Evolutionary conservation across 2,329 filamentous ascomycete species (phyloP).

Genomic region (Colletotrichum orchidophilum): DNA sequence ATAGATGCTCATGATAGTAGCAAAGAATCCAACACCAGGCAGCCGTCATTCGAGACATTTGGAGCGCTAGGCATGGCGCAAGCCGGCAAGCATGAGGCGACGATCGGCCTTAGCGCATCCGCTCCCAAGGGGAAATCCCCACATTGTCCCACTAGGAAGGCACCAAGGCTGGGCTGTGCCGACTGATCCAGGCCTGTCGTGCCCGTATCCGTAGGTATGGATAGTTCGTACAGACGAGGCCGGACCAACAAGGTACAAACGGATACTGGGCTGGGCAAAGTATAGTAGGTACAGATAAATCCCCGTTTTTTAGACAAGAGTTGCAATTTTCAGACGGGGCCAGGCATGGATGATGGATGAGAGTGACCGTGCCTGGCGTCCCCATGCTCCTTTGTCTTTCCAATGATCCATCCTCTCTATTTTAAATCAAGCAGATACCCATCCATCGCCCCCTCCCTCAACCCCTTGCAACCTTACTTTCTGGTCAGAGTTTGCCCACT

Average conservation of each 20-base stretch:
- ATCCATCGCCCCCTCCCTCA: not conserved
- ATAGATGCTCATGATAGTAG: not conserved
- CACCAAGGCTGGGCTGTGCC: conserved; percentile 31
- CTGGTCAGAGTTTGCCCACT: not conserved
- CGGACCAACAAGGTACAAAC: not conserved
- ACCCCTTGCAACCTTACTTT: not conserved
- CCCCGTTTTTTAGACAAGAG: not conserved
- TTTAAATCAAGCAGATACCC: not conserved
- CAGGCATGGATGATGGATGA: not conserved
- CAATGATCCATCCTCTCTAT: not conserved
- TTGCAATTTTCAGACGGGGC: not conserved
- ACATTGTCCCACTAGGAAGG: conserved; percentile 27
- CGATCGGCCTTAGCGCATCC: conserved; percentile 28
- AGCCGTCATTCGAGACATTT: not conserved
- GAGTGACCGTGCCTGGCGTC: not conserved
- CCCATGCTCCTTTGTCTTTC: not conserved
- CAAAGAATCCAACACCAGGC: not conserved
- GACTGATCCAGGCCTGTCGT: conserved; percentile 26
- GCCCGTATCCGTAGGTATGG: not conserved
- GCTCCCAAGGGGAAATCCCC: conserved; percentile 18
- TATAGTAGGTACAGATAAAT: not conserved
- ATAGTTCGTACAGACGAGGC: not conserved
- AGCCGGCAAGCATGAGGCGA: conserved; percentile 11
- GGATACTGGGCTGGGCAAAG: not conserved
- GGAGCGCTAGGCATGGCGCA: not conserved